Base-by-base conservation (phyloP, 805 yeast genomes). In the Grigorovia yakushimaensis region DNA sequence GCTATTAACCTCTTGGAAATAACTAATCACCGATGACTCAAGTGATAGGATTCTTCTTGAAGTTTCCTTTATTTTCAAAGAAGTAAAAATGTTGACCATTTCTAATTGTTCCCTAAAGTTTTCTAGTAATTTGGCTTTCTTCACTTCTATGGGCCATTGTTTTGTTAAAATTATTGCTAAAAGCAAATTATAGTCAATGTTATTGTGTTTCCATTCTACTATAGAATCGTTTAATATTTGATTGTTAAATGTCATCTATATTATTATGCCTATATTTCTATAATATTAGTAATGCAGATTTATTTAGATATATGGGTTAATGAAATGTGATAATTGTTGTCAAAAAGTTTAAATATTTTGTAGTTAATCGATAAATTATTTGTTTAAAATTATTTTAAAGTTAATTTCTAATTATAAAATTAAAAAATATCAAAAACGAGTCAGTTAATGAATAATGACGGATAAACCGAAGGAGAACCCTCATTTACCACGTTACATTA, bases 161-260 rank as follows among this genome's bases (percentile, higher is more conserved):
- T 37, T 54, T 47, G 13, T 30, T 41, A 41, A 74, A 49, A 89
- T 86, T 41, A 75, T 72, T 4, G 67, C 66, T 64, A 88, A 89
- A 48, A 89, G 62, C 36, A 80, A 85, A 54, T 87, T 83, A 66
- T 89, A 89, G 58, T 87, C 88, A 39, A 89, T 73, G 63, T 89
- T 88, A 65, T 86, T 82, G 51, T 78, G 76, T 56, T 77, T 76
- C 97, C 98, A 89, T 68, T 86, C 93, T 1, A 89, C 88, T 21
- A 88, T 84, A 11, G 95, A 84, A 55, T 87, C 73, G 53, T 77
- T 79, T 46, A 76, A 70, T 20, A 89, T 73, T 58, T 84, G 88
- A 39, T 78, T 72, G 45, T 96, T 96, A 64, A 88, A 89, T 67
- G 88, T 91, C 98, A 89, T 89, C 27, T 27, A 27, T 7, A 10